Evolutionary conservation across 1,284 basidiomycete genomes (phyloP).

Genomic region (Chalciporus piperatoides): DNA sequence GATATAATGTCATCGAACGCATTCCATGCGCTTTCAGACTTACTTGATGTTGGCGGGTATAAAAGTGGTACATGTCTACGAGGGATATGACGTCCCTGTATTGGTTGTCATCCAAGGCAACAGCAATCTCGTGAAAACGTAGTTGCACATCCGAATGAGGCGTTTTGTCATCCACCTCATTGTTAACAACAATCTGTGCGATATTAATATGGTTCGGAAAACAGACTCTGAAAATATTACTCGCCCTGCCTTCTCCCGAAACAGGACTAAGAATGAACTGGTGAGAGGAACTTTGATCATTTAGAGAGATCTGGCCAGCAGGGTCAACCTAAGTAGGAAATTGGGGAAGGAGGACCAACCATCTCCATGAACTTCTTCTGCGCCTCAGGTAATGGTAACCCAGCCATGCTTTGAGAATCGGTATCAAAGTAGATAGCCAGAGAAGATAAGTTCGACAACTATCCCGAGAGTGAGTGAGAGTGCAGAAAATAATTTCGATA

Average conservation of each 20-base stretch:
- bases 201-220: constrained; percentile 5
- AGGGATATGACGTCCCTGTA: constrained; percentile 94
- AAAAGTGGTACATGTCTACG: constrained; percentile 97
- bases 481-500: neutral
- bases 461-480: constrained; percentile 12
- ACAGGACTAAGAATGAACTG: constrained; percentile 98
- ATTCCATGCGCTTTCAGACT: constrained; percentile 13
- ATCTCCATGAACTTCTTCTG: constrained; percentile 77
- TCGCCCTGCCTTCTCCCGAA: constrained; percentile 87
- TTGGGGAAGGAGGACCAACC: constrained; percentile 38
- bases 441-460: constrained; percentile 87
- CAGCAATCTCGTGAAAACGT: constrained; percentile 92
- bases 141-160: constrained; percentile 90
- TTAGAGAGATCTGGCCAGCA: constrained; percentile 59
- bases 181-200: constrained; percentile 76
- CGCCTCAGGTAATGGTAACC: constrained; percentile 64
- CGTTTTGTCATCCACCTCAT: constrained; percentile 65
- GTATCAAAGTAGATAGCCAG: constrained; percentile 97
- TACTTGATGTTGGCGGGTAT: constrained; percentile 86
- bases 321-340: constrained; percentile 5
- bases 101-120: constrained; percentile 91
- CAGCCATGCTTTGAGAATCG: constrained; percentile 80
- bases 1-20: neutral
- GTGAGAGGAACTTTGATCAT: constrained; percentile 58
- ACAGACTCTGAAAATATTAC: constrained; percentile 21